Evolutionary conservation across 176 grass and related monocot genomes (phyloP), one percentile per base, ranked within the genome.

Genomic region (Musa schizocarpa): DNA sequence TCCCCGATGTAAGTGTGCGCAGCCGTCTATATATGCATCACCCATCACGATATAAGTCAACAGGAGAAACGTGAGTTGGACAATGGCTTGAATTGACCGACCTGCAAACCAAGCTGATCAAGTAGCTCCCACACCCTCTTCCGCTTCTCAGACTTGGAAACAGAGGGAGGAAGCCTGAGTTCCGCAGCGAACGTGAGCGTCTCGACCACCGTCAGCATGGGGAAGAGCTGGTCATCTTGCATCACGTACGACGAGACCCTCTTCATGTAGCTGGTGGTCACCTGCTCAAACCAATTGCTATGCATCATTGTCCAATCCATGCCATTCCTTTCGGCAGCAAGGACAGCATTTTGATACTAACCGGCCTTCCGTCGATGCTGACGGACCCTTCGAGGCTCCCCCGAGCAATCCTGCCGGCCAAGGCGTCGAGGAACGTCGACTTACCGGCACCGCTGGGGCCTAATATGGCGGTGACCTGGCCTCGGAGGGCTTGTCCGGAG

Each of bases 221-320:
- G 83, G 54, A 88, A 92, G 51, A 92, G 81, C 83, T 92, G 86
- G 21, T 92, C 89, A 20, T 92, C 89, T 84, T 92, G 86, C 89
- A 92, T 92, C 26, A 92, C 89, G 24, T 92, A 92, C 6, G 89
- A 92, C 7, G 89, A 92, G 25, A 92, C 74, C 78, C 84, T 84
- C 86, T 92, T 92, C 83, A 92, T 88, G 86, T 86, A 92, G 86
- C 83, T 92, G 27, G 89, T 86, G 0, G 83, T 92, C 21, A 92
- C 78, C 89, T 92, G 75, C 17, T 74, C 65, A 79, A 81, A 73
- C 9, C 48, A 70, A 20, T 70, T 50, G 0, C 12, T 27, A 13
- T 13, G 63, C 63, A 72, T 22, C 65, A 64, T 77, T 50, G 34
- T 6, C 16, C 12, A 43, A 59, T 73, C 2, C 54, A 3, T 29